A percentile compares a stretch with the other conserved stretches of the same genome.
phyloP scores from a whole-genome alignment of 108 stramenopile species.

The Cyclotella distinguenda region DNA sequence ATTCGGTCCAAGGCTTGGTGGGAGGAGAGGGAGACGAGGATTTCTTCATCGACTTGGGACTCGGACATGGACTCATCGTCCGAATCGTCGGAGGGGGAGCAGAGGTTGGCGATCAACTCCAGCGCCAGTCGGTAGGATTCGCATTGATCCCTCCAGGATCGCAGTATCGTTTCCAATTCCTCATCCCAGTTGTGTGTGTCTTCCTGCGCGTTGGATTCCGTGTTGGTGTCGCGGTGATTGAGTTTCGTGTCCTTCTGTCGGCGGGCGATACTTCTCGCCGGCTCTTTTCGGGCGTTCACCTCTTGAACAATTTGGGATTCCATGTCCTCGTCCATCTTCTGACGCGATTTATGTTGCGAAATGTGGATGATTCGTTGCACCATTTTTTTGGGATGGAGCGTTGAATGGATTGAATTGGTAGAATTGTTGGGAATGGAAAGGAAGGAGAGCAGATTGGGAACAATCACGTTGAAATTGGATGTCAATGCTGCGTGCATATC shows the following conservation, averaged over 20 bases:
- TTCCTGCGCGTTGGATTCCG: constrained; percentile 12
- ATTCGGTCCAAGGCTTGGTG: too few relatives aligned
- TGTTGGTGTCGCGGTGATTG: constrained; percentile 9
- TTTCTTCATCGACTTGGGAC: too few relatives aligned
- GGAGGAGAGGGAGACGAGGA: too few relatives aligned
- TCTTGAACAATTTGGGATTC: constrained; percentile 57
- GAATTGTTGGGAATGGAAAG: constrained; percentile 6
- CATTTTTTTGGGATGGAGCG: constrained; percentile 17
- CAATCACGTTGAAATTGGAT: constrained; percentile 12
- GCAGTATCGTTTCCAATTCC: constrained; percentile 42
- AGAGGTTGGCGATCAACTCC: constrained; percentile 66
- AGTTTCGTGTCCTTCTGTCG: constrained; percentile 59
- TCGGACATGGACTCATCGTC: too few relatives aligned
- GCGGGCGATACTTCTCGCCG: constrained; percentile 65
- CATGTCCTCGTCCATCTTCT: constrained; percentile 57
- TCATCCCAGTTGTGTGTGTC: constrained; percentile 2
- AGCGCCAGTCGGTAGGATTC: constrained; percentile 57
- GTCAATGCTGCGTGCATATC: constrained; percentile 6
- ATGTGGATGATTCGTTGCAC: constrained; percentile 30
- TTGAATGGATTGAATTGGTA: not conserved
- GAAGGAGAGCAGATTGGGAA: constrained; percentile 17
- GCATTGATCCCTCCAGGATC: constrained; percentile 45
- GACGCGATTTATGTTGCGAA: constrained; percentile 8
- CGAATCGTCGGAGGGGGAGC: constrained; percentile 8
- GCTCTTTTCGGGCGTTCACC: constrained; percentile 65